A percentile compares a stretch with the other conserved stretches of the same genome.
Evolutionary conservation across 2,329 filamentous ascomycete genomes (phyloP).

Genomic region (Fusarium tjaetaba): DNA sequence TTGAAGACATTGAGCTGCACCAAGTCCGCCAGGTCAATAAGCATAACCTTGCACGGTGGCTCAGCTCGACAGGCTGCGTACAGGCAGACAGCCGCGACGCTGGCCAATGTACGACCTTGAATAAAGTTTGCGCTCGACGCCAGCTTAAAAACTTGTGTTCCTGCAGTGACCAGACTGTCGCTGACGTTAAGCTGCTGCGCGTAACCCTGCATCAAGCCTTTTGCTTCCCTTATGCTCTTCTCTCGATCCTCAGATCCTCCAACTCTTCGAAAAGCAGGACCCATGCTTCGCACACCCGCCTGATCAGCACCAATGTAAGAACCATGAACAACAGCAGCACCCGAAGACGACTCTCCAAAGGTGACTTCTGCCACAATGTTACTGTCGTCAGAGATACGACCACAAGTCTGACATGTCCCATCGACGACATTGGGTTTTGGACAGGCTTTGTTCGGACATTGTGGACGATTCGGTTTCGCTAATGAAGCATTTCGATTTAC

Average conservation of each 20-base stretch:
- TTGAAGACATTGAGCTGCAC: constrained; percentile 88
- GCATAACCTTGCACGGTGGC: constrained; percentile 83
- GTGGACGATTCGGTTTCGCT: constrained; percentile 50
- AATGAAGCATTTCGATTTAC: constrained; percentile 46
- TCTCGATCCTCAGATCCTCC: constrained; percentile 68
- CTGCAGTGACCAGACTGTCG: constrained; percentile 71
- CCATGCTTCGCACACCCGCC: constrained; percentile 76
- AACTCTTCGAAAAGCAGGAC: constrained; percentile 69
- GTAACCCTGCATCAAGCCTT: constrained; percentile 70
- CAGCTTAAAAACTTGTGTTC: constrained; percentile 79
- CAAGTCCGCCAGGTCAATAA: constrained; percentile 94
- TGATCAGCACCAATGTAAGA: constrained; percentile 88
- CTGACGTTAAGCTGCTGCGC: constrained; percentile 67
- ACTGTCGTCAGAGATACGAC: constrained; percentile 82
- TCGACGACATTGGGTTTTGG: constrained; percentile 70
- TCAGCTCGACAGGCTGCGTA: constrained; percentile 88
- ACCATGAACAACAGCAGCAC: constrained; percentile 90
- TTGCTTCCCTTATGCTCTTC: constrained; percentile 67
- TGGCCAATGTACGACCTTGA: constrained; percentile 84
- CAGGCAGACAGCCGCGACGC: constrained; percentile 88
- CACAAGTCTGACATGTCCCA: constrained; percentile 83
- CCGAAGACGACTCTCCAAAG: constrained; percentile 87
- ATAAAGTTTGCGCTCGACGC: constrained; percentile 80
- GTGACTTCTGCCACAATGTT: constrained; percentile 93
- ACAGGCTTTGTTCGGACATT: constrained; percentile 69